Conservation (phyloP, 2,329 filamentous ascomycete genomes). For the Microdochium nivale region DNA sequence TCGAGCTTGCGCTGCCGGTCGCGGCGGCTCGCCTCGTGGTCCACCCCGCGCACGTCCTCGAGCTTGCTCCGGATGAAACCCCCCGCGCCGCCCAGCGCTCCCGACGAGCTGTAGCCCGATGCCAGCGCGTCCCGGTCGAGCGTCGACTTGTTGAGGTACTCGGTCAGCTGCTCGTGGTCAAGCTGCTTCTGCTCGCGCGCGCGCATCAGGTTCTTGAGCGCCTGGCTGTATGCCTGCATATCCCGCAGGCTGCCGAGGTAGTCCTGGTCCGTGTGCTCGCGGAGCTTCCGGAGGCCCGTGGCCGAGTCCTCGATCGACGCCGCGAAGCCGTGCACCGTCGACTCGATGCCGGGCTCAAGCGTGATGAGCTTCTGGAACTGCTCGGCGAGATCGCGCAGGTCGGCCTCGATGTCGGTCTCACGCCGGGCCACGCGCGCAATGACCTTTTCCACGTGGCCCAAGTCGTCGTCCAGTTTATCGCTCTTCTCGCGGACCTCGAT, state of each 20-base stretch:
- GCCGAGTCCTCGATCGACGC: constrained; percentile 78
- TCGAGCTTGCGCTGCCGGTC: constrained; percentile 87
- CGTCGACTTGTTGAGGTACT: constrained; percentile 89
- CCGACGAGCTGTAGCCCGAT: constrained; percentile 41
- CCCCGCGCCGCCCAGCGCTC: constrained; percentile 63
- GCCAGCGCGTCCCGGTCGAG: constrained; percentile 74
- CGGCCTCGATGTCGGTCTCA: constrained; percentile 77
- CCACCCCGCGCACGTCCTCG: constrained; percentile 92
- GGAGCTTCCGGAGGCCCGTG: constrained; percentile 67
- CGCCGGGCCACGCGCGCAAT: constrained; percentile 81
- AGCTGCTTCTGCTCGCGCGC: constrained; percentile 95
- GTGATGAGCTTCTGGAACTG: constrained; percentile 92
- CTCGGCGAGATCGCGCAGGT: constrained; percentile 81
- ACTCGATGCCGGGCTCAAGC: constrained; percentile 80
- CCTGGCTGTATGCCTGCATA: constrained; percentile 90
- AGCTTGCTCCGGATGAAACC: constrained; percentile 90
- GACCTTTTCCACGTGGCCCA: constrained; percentile 92
- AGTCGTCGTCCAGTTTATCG: constrained; percentile 89
- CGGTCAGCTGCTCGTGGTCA: constrained; percentile 90
- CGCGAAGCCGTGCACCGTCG: constrained; percentile 76
- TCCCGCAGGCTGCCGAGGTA: constrained; percentile 88
- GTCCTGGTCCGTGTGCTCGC: constrained; percentile 89
- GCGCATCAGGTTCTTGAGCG: constrained; percentile 80
- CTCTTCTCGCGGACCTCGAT: constrained; percentile 88
- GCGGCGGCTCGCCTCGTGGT: constrained; percentile 84